Base-by-base conservation (phyloP, 164 flowering plant genomes). In the Vitis rotundifolia region DNA sequence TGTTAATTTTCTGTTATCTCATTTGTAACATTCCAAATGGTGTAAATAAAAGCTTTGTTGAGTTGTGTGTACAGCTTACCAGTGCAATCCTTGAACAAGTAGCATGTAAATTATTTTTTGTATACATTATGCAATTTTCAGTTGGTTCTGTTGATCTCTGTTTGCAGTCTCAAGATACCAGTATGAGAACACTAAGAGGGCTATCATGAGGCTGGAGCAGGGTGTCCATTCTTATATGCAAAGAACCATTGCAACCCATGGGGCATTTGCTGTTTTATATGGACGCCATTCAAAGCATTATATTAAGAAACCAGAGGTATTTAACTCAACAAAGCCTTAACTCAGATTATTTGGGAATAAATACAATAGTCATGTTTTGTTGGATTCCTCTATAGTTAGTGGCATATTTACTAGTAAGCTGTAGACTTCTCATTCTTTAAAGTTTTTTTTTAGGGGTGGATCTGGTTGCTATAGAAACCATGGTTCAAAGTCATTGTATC, bases 201-300 rank as follows among this genome's bases (percentile, higher is more conserved):
- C 82, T 75, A 87, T 94, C 44, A 72, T 89, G 59, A 88, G 97
- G 84, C 76, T 89, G 76, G 96, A 94, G 79, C 94, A 90, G 76
- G 79, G 82, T 78, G 88, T 89, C 52, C 64, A 75, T 76, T 79
- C 97, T 59, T 85, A 56, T 68, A 79, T 82, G 80, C 97, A 82
- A 71, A 85, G 97, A 76, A 84, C 83, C 64, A 84, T 89, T 75
- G 85, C 87, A 54, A 77, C 87, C 58, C 87, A 85, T 76, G 89
- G 90, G 37, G 94, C 98, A 72, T 83, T 92, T 71, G 97, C 98
- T 26, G 68, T 94, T 68, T 75, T 94, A 12, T 88, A 92, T 83
- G 96, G 97, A 44, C 93, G 92, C 73, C 80, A 76, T 73, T 79
- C 85, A 64, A 90, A 85, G 78, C 88, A 92, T 78, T 94, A 85